Conservation (phyloP, 768 basidiomycete species). For the Calocera cornea region DNA sequence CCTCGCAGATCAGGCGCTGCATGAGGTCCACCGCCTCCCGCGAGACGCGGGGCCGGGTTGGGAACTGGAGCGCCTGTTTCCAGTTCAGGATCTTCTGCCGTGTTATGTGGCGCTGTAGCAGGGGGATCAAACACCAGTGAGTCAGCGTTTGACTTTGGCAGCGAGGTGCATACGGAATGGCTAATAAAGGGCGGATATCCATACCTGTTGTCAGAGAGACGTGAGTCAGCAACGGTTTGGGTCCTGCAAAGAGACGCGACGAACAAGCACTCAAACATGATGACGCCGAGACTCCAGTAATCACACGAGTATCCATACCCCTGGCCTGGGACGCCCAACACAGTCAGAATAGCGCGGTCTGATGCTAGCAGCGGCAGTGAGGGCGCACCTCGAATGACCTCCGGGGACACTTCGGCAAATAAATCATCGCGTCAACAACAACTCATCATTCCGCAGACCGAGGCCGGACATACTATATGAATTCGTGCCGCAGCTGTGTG, state of each 20-base stretch:
- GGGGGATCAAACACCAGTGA: slow-evolving; percentile 8
- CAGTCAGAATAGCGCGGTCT: not conserved
- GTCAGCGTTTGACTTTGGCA: not conserved
- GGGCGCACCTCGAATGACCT: slow-evolving; percentile 61
- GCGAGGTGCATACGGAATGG: slow-evolving; percentile 52
- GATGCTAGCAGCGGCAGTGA: not conserved
- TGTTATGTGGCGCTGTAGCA: slow-evolving; percentile 68
- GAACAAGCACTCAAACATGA: slow-evolving; percentile 91
- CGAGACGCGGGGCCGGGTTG: slow-evolving; percentile 67
- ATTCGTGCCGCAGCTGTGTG: slow-evolving; percentile 63
- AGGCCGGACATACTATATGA: slow-evolving; percentile 55
- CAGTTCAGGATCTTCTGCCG: slow-evolving; percentile 96
- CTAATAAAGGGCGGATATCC: slow-evolving; percentile 95
- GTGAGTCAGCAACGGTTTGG: slow-evolving; percentile 10
- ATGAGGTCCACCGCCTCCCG: slow-evolving; percentile 79
- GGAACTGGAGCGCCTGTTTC: slow-evolving; percentile 79
- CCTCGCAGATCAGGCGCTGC: slow-evolving; percentile 82
- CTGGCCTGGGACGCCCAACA: slow-evolving; percentile 31
- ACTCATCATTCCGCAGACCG: slow-evolving; percentile 12
- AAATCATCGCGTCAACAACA: slow-evolving; percentile 16
- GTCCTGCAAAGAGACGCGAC: slow-evolving; percentile 35
- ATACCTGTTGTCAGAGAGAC: not conserved
- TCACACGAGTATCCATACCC: slow-evolving; percentile 92
- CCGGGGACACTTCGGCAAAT: slow-evolving; percentile 57
- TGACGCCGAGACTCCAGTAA: slow-evolving; percentile 97